Percentiles rank a stretch among this genome's conserved stretches.
phyloP scores from a whole-genome alignment of 2,329 filamentous ascomycete genomes.

The Chaetothyriales sp. region DNA sequence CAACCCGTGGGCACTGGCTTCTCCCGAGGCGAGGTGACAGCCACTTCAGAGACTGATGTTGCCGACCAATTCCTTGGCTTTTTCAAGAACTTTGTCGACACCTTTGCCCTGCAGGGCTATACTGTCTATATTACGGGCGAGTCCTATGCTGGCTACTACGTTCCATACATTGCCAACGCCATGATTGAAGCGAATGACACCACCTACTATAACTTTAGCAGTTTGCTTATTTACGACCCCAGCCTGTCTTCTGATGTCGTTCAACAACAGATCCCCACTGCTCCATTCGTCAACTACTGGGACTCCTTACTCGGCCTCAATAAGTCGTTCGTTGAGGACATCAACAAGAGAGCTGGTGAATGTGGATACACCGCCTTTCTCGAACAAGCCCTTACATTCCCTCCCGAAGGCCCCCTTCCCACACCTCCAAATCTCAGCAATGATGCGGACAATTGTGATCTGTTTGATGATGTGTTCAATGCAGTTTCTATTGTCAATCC shows the following conservation, averaged over 20 bases:
- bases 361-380: slow-evolving; percentile 34
- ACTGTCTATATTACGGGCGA: slow-evolving; percentile 63
- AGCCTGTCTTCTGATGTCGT: slow-evolving; percentile 40
- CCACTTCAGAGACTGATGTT: slow-evolving; percentile 50
- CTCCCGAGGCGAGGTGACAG: slow-evolving; percentile 47
- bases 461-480: slow-evolving; percentile 41
- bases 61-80: slow-evolving; percentile 61
- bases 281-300: slow-evolving; percentile 29
- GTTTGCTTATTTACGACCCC: slow-evolving; percentile 60
- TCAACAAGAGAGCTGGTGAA: slow-evolving; percentile 26
- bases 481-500: slow-evolving; percentile 50
- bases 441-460: slow-evolving; percentile 37
- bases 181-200: slow-evolving; percentile 56
- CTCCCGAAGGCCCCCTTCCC: slow-evolving; percentile 48
- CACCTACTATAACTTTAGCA: slow-evolving; percentile 51
- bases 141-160: slow-evolving; percentile 42
- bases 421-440: slow-evolving; percentile 32
- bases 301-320: slow-evolving; percentile 33
- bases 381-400: slow-evolving; percentile 47
- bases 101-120: slow-evolving; percentile 50
- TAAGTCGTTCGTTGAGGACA: slow-evolving; percentile 25
- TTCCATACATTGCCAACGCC: slow-evolving; percentile 58
- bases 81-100: slow-evolving; percentile 62
- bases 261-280: slow-evolving; percentile 32
- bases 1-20: slow-evolving; percentile 48